Conservation (phyloP, 2,329 filamentous ascomycete genomes). For the Clarireedia monteithiana region DNA sequence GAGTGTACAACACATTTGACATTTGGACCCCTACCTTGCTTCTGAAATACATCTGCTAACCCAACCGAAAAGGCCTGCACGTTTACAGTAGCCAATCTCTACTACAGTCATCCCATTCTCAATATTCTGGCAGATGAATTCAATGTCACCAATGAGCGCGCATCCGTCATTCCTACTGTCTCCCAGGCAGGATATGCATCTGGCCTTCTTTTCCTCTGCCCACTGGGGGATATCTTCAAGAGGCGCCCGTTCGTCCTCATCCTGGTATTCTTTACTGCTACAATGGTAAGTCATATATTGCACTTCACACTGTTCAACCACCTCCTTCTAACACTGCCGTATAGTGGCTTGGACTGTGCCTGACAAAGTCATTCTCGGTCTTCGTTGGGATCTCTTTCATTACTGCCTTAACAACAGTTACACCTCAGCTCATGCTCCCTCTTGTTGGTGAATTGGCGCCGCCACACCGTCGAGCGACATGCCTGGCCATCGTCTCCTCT, state of each 20-base stretch:
- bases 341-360: conserved; percentile 61
- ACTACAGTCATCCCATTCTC: conserved; percentile 74
- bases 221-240: conserved; percentile 62
- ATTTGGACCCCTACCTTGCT: background rate
- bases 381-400: conserved; percentile 68
- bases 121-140: conserved; percentile 69
- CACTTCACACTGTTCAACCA: background rate
- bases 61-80: conserved; percentile 38
- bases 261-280: conserved; percentile 60
- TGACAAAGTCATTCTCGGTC: conserved; percentile 54
- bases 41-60: conserved; percentile 2
- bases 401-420: conserved; percentile 70
- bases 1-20: background rate
- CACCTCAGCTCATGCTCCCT: conserved; percentile 72
- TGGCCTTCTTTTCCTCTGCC: conserved; percentile 67
- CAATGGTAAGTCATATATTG: conserved; percentile 43
- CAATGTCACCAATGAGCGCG: conserved; percentile 58
- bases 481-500: conserved; percentile 66
- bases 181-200: conserved; percentile 74
- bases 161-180: conserved; percentile 62
- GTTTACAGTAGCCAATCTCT: conserved; percentile 72
- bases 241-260: conserved; percentile 62
- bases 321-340: background rate
- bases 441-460: conserved; percentile 74
- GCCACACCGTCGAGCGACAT: conserved; percentile 55